Percentiles rank a stretch among this genome's conserved stretches.
Evolutionary conservation across 2,329 filamentous ascomycete genomes (phyloP).

Genomic region (Cordyceps farinosa): DNA sequence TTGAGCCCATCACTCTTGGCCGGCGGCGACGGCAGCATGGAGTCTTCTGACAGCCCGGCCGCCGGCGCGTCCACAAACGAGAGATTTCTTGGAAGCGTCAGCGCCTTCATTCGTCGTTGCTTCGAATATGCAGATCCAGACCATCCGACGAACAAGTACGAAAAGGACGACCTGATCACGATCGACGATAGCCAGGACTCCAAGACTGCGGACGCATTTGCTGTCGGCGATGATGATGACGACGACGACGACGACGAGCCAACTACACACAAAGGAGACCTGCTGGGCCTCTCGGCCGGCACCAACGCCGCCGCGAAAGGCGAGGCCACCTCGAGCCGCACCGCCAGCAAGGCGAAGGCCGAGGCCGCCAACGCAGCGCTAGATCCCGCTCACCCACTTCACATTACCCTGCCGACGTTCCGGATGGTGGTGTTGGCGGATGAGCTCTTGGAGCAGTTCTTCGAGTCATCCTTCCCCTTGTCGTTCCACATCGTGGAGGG

Average conservation of each 20-base stretch:
- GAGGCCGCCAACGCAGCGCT: conserved; percentile 84
- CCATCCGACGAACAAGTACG: conserved; percentile 59
- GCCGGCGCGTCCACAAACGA: conserved; percentile 70
- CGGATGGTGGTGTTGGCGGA: conserved; percentile 97
- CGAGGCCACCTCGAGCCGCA: conserved; percentile 22
- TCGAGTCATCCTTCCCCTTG: conserved; percentile 89
- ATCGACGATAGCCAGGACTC: conserved; percentile 30
- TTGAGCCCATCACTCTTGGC: conserved; percentile 45
- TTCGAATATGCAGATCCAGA: conserved; percentile 98
- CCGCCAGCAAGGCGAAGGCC: conserved; percentile 54
- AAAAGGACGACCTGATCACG: conserved; percentile 26
- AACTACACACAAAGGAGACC: neutral
- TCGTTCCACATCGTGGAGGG: conserved; percentile 85
- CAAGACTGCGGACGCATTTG: conserved; percentile 53
- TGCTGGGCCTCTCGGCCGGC: neutral
- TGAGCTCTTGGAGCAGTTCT: conserved; percentile 93
- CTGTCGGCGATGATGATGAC: conserved; percentile 71
- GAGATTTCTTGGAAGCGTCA: conserved; percentile 86
- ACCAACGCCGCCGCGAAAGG: conserved; percentile 38
- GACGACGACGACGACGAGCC: conserved; percentile 52
- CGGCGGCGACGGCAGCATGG: conserved; percentile 51
- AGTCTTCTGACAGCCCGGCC: conserved; percentile 35
- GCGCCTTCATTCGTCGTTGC: conserved; percentile 90
- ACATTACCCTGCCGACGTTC: conserved; percentile 96
- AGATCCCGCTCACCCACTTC: conserved; percentile 86